Conservation (phyloP, 371 early-diverging fungal genomes). For the Mucor circinelloides region DNA sequence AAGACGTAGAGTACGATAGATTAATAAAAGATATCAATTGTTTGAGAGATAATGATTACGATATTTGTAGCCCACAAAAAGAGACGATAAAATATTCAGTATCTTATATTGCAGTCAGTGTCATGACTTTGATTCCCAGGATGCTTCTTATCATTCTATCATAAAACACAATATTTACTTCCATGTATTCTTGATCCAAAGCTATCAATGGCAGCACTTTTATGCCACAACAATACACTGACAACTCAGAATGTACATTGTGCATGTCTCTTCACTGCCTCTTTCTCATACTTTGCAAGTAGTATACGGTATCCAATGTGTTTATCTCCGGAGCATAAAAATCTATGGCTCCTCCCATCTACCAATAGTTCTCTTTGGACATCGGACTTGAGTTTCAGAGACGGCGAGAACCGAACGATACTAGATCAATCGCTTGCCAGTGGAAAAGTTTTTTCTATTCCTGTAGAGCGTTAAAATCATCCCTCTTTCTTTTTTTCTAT, state of each 20-base stretch:
- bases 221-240: neutral
- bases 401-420: neutral
- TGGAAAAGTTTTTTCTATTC: neutral
- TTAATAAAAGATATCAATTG: neutral
- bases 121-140: no score
- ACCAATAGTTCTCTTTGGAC: neutral
- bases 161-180: no score
- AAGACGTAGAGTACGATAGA: neutral
- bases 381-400: conserved; percentile 1
- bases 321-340: conserved; percentile 1
- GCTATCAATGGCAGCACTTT: neutral
- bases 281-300: neutral
- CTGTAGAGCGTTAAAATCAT: neutral
- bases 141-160: no score
- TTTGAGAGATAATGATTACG: neutral
- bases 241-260: no score
- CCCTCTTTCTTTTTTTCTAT: neutral
- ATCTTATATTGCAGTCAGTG: neutral
- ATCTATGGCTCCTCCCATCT: neutral
- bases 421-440: neutral
- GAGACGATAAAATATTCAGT: neutral
- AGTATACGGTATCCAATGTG: neutral
- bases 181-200: no score
- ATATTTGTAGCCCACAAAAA: neutral
- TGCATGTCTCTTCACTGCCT: neutral